Base-by-base conservation (phyloP, 2,329 filamentous ascomycete genomes). In the Colletotrichum truncatum region DNA sequence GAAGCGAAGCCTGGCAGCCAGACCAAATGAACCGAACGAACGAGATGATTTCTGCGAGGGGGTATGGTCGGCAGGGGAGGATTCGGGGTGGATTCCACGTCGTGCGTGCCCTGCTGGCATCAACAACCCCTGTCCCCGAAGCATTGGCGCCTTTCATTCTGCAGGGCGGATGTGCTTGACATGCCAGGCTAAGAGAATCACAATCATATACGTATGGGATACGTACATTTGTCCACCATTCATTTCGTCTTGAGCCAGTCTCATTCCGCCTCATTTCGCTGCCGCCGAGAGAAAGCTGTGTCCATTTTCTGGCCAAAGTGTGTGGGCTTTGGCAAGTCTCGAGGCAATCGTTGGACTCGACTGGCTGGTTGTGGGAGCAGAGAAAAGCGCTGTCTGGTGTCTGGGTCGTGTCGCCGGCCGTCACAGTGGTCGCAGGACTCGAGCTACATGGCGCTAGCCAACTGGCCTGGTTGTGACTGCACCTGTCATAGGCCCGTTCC, bases 381-480 rank as follows among this genome's bases (percentile, higher is more conserved):
- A 65, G 30, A 63, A 25, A 25, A n/a, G n/a, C n/a, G n/a, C n/a
- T 57, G 59, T 53, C 30, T 18, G 18, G 46, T 26, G 52, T 57
- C n/a, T 49, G 52, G 36, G 53, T 51, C 52, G 39, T 52, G 39
- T 43, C 45, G 28, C 28, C 34, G 65, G 67, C 61, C 60, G 65
- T 64, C 70, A 70, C 63, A 72, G 67, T 69, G 68, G 68, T 66
- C 67, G 70, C 64, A 79, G 74, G 73, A 77, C 76, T 84, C 82
- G 57, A 54, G n/a, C 32, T 52, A 62, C 62, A 49, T 61, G 49
- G 57, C 57, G 62, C 62, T 65, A 65, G 62, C 57, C 62, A 78
- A 83, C 73, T 84, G 83, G 80, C 82, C 77, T 71, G 70, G 69
- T 70, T 62, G 66, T 71, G 72, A 66, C 79, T 78, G 74, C 74